Conservation (phyloP, 805 yeast species). For the Lipomyces oligophaga region DNA sequence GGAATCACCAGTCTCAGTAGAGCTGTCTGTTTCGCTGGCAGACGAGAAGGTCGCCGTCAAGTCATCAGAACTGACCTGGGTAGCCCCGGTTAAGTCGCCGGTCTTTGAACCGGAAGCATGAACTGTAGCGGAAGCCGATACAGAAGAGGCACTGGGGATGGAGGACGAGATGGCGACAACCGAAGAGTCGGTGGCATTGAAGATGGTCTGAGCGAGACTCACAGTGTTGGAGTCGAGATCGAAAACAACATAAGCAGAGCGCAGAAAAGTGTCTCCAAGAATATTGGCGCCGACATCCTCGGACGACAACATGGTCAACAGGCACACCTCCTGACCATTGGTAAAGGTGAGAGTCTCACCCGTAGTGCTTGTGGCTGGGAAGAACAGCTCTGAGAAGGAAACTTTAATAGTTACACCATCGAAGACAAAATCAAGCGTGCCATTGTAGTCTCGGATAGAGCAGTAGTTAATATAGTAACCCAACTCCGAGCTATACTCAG, state of each 20-base stretch:
- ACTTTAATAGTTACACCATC: constrained; percentile 49
- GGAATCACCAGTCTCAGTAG: not conserved
- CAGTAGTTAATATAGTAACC: constrained; percentile 46
- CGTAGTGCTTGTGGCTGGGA: constrained; percentile 14
- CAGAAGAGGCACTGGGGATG: not conserved
- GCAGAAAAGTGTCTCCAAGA: constrained; percentile 54
- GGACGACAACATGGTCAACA: constrained; percentile 34
- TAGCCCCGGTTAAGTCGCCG: not conserved
- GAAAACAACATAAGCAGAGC: constrained; percentile 52
- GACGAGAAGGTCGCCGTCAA: not conserved
- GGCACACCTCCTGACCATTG: constrained; percentile 30
- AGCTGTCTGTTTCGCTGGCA: not conserved
- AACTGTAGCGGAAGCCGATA: not conserved
- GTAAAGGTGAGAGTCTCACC: constrained; percentile 18
- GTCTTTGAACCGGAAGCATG: not conserved
- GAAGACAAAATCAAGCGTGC: constrained; percentile 45
- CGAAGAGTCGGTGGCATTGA: constrained; percentile 30
- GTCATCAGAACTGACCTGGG: not conserved
- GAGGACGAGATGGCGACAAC: constrained; percentile 23
- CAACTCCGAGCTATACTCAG: constrained; percentile 36
- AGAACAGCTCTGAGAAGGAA: constrained; percentile 38
- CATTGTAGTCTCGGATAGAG: constrained; percentile 28
- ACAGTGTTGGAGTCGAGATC: constrained; percentile 55
- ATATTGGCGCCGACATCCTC: constrained; percentile 33
- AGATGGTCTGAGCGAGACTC: constrained; percentile 50